These are phyloP conservation scores for Naganishia kalamii DNA, from an alignment of 768 basidiomycete genomes.

Conservation along the genomic window DNA sequence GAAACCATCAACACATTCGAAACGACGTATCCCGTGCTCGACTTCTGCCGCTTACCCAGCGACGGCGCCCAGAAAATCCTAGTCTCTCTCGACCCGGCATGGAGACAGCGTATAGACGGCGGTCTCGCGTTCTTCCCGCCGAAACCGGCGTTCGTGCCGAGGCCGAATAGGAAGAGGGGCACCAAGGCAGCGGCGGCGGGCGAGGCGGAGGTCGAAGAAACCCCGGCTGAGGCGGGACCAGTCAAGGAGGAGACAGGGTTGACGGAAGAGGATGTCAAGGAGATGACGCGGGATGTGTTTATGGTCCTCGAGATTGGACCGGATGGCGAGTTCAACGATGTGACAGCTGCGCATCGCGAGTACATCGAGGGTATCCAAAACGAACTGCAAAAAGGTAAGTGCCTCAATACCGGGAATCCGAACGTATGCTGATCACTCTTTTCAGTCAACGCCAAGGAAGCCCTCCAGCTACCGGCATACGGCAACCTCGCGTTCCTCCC, in stretches of 20 bases:
- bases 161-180: slow-evolving; percentile 17
- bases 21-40: slow-evolving; percentile 34
- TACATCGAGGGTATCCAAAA: not conserved
- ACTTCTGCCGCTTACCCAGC: slow-evolving; percentile 26
- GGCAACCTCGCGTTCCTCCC: slow-evolving; percentile 35
- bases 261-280: slow-evolving; percentile 1
- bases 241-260: not conserved
- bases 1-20: slow-evolving; percentile 28
- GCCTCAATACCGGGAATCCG: not conserved
- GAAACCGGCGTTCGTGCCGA: slow-evolving; percentile 10
- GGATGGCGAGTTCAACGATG: slow-evolving; percentile 2
- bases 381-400: slow-evolving; percentile 4
- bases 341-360: not conserved
- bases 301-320: not conserved
- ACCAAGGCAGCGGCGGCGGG: not conserved
- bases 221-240: not conserved
- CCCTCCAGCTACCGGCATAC: slow-evolving; percentile 32
- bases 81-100: slow-evolving; percentile 39
- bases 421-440: no score
- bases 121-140: slow-evolving; percentile 17
- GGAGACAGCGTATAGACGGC: slow-evolving; percentile 26
- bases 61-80: slow-evolving; percentile 22
- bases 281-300: slow-evolving; percentile 11
- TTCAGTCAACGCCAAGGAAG: slow-evolving; percentile 4
- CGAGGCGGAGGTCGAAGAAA: slow-evolving; percentile 3